These are phyloP conservation scores for Debaryomyces sp. DNA, from an alignment of 1,139 yeast species.

Conservation along the genomic window DNA sequence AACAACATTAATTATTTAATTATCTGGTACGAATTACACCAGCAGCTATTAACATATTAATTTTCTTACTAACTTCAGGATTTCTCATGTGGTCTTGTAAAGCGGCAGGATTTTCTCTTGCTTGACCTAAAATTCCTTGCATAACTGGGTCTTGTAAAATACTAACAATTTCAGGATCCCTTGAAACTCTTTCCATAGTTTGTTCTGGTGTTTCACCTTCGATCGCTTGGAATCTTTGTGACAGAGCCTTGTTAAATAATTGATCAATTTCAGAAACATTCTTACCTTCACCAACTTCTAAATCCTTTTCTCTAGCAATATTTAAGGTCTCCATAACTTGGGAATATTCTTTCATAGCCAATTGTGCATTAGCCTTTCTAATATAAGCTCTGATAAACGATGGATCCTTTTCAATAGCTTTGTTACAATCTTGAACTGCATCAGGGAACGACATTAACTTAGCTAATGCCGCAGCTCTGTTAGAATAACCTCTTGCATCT, in stretches of 20 bases:
- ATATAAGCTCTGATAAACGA: slow-evolving; percentile 90
- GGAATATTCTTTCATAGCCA: slow-evolving; percentile 86
- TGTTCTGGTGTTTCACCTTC: slow-evolving; percentile 96
- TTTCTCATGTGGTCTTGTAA: slow-evolving; percentile 97
- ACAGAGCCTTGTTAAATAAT: slow-evolving; percentile 73
- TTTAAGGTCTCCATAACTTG: slow-evolving; percentile 82
- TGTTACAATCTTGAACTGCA: slow-evolving; percentile 89
- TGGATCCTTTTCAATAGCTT: slow-evolving; percentile 88
- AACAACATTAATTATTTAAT: slow-evolving; percentile 10
- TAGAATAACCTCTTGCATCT: slow-evolving; percentile 96
- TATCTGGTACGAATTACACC: slow-evolving; percentile 95
- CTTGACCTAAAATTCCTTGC: slow-evolving; percentile 94
- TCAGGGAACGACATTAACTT: slow-evolving; percentile 97
- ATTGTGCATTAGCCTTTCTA: slow-evolving; percentile 93
- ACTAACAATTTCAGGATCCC: slow-evolving; percentile 91
- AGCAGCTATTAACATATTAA: slow-evolving; percentile 89
- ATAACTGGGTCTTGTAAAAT: slow-evolving; percentile 95
- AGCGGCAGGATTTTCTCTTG: slow-evolving; percentile 95
- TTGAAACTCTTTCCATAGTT: slow-evolving; percentile 85
- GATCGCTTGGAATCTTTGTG: slow-evolving; percentile 75
- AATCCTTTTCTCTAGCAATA: slow-evolving; percentile 75
- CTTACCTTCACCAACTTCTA: slow-evolving; percentile 56
- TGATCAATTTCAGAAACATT: slow-evolving; percentile 80
- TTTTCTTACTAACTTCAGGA: slow-evolving; percentile 88
- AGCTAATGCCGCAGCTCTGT: slow-evolving; percentile 96